These are phyloP conservation scores for Amaranthus palmeri DNA, from an alignment of 148 eudicot genomes.

Conservation along the genomic window DNA sequence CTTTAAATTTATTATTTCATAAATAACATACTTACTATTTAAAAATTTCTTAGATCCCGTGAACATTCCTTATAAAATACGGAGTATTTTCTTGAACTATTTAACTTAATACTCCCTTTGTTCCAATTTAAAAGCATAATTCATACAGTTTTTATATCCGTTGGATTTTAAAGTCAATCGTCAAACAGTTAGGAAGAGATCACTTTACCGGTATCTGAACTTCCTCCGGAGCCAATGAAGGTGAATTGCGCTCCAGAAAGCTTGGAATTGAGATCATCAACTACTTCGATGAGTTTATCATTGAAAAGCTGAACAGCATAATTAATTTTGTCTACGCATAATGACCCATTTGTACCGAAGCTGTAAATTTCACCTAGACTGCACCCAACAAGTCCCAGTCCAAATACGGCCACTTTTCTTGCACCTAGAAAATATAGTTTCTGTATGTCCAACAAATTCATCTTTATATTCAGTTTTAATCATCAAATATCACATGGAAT, in stretches of 20 bases:
- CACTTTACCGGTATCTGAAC: conserved; percentile 12
- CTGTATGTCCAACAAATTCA: conserved; percentile 8
- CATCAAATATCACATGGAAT: background rate
- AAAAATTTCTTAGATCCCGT: too few species aligned
- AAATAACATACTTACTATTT: too few species aligned
- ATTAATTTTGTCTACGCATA: conserved; percentile 23
- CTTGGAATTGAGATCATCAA: conserved; percentile 18
- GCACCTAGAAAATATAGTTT: conserved; percentile 26
- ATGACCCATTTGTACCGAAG: conserved; percentile 16
- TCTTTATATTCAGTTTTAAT: background rate
- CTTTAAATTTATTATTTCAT: too few species aligned
- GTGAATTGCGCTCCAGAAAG: conserved; percentile 25
- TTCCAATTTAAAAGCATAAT: too few species aligned
- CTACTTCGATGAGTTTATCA: conserved; percentile 12
- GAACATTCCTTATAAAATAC: too few species aligned
- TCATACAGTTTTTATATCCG: background rate
- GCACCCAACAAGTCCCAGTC: conserved; percentile 33
- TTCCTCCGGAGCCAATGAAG: conserved; percentile 12
- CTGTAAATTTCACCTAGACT: conserved; percentile 26
- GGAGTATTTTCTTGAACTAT: too few species aligned
- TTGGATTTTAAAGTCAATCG: background rate
- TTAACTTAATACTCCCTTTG: too few species aligned
- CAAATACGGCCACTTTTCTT: conserved; percentile 33
- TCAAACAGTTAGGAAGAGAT: too few species aligned
- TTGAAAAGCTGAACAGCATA: conserved; percentile 19